These are phyloP conservation scores for Chlamydomonas asymmetrica DNA, from an alignment of 139 green algal species.

Conservation along the genomic window DNA sequence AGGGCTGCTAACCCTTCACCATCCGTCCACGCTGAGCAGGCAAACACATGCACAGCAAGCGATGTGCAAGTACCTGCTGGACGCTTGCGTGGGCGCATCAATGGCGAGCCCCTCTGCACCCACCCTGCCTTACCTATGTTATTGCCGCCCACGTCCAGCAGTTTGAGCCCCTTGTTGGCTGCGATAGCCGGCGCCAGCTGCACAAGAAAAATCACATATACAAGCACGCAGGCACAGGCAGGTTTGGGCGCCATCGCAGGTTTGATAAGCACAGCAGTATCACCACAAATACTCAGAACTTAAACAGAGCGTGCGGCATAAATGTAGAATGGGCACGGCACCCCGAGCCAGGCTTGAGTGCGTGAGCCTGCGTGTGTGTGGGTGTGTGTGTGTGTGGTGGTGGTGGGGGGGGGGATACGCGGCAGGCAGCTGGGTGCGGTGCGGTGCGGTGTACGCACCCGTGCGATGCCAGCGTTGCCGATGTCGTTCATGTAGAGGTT, in stretches of 20 bases:
- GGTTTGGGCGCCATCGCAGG: too few relatives aligned
- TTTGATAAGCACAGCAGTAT: too few relatives aligned
- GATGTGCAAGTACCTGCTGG: too few relatives aligned
- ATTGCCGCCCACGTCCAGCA: slow-evolving; percentile 95
- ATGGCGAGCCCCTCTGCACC: too few relatives aligned
- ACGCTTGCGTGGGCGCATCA: too few relatives aligned
- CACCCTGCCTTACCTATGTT: slow-evolving; percentile 84
- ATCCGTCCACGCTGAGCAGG: too few relatives aligned
- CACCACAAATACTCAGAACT: too few relatives aligned
- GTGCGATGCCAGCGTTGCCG: slow-evolving; percentile 71
- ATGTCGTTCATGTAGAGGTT: slow-evolving; percentile 99
- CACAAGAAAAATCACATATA: background rate
- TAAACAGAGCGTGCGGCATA: too few relatives aligned
- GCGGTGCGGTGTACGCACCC: slow-evolving; percentile 43
- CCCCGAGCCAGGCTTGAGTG: slow-evolving; percentile 5
- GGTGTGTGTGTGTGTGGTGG: slow-evolving; percentile 3
- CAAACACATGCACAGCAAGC: too few relatives aligned
- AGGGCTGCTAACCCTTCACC: slow-evolving; percentile 7
- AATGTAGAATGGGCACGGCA: too few relatives aligned
- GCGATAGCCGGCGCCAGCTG: slow-evolving; percentile 33
- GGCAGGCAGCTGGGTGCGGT: too few relatives aligned
- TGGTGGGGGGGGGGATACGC: too few relatives aligned
- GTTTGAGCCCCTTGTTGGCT: slow-evolving; percentile 55
- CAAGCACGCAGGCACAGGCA: background rate
- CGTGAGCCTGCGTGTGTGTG: background rate